These are phyloP conservation scores for Colletotrichum tamarilloi DNA, from an alignment of 2,329 filamentous ascomycete genomes.

Conservation along the genomic window DNA sequence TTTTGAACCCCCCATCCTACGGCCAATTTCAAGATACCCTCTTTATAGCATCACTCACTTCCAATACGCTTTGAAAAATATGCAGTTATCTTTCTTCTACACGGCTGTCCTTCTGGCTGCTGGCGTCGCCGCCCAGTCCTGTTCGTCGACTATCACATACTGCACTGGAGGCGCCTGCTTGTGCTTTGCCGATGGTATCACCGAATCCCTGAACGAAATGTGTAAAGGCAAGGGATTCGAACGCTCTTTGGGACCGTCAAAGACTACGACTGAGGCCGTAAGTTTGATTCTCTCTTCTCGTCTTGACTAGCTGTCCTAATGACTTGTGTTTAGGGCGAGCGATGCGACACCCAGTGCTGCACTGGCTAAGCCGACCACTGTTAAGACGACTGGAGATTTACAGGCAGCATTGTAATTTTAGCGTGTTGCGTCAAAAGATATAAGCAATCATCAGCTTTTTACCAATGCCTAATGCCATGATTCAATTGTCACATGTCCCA, in stretches of 20 bases:
- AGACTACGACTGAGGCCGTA: not conserved
- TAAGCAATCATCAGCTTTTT: no score
- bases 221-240: constrained; percentile 2
- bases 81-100: not conserved
- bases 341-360: not conserved
- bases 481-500: no score
- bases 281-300: not conserved
- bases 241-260: constrained; percentile 6
- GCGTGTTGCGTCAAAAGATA: no score
- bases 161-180: not conserved
- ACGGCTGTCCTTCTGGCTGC: not conserved
- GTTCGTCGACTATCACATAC: not conserved
- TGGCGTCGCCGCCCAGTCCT: not conserved
- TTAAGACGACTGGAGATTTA: no score
- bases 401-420: no score
- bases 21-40: no score
- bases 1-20: not conserved
- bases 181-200: not conserved
- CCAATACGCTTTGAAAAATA: not conserved
- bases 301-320: no score
- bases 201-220: not conserved
- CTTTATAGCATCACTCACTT: no score
- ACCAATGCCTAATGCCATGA: no score
- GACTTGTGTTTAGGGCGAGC: not conserved
- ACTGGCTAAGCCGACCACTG: not conserved